Base-by-base conservation (phyloP, 2,329 filamentous ascomycete species). In the Stemphylium vesicarium region DNA sequence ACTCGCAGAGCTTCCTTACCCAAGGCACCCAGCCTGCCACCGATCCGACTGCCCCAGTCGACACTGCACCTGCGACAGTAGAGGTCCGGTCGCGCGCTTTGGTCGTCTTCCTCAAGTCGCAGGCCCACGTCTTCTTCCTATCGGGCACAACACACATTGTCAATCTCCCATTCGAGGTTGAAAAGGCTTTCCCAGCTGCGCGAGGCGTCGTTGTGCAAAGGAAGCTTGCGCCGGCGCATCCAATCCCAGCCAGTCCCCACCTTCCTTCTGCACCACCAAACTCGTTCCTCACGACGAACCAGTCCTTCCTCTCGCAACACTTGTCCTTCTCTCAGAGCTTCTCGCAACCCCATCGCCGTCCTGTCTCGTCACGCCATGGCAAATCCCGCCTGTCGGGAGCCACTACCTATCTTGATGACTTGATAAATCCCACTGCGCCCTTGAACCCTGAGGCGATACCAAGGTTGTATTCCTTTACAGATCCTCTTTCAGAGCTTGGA, bases 111-210 rank as follows among this genome's bases (percentile, higher is more conserved):
- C 85, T 99, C 62, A 93, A 91, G 76, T 93, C 91, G 0, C 94
- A 98, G 71, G 92, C 91, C 18, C 94, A 98, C 72, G 86, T 99
- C 62, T 96, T 93, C 80, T 97, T 96, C 72, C 84, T 98, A 33
- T 86, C 90, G 2, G 94, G 94, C 16, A 88, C 91, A 31, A 95
- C 86, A 70, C 91, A 99, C 82, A 86, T 96, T 54, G 84, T 98
- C 42, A 92, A 96, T 73, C 86, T 99, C 70, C 94, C 94, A 1
- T 99, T 99, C 70, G 93, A 98, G 77, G 90, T 97, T 37, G 92
- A 96, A 71, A 86, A 86, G 48, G 92, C 91, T 26, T 91, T 93
- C 73, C 87, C 94, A 32, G 90, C 91, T 11, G 90, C 92, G 5
- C 82, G 86, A 29, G 95, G 95, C 22, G 83, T 98, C 44, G 84